Conservation (phyloP, 345 rosid genomes). For the Barbarea vulgaris region DNA sequence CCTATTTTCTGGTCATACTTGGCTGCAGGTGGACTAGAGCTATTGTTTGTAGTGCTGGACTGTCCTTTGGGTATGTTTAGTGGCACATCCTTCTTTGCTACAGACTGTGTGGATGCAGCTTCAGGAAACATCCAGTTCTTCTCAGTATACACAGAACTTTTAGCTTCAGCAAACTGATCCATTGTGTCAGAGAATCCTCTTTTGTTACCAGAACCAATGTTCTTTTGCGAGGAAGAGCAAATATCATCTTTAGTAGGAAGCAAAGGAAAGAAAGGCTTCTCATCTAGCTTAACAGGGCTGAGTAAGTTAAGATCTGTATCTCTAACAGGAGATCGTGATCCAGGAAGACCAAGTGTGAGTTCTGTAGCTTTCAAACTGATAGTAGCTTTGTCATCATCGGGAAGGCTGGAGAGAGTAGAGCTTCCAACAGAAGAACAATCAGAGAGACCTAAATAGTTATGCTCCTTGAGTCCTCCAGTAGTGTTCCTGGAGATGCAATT, state of each 20-base stretch:
- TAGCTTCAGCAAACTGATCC: slow-evolving; percentile 69
- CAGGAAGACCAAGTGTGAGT: slow-evolving; percentile 88
- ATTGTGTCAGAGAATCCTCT: slow-evolving; percentile 82
- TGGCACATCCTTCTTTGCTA: slow-evolving; percentile 49
- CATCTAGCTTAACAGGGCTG: slow-evolving; percentile 51
- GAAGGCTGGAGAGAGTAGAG: slow-evolving; percentile 55
- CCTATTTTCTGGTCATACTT: slow-evolving; percentile 48
- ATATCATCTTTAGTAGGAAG: slow-evolving; percentile 69
- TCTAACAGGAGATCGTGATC: slow-evolving; percentile 74
- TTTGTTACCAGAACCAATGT: slow-evolving; percentile 67
- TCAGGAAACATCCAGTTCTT: slow-evolving; percentile 69
- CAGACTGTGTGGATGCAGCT: slow-evolving; percentile 46
- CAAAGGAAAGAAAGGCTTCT: slow-evolving; percentile 79
- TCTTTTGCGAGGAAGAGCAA: slow-evolving; percentile 52
- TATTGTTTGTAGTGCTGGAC: slow-evolving; percentile 43
- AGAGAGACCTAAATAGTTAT: slow-evolving; percentile 76
- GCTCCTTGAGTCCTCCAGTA: slow-evolving; percentile 51
- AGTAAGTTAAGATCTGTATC: slow-evolving; percentile 52
- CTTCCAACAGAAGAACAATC: slow-evolving; percentile 87
- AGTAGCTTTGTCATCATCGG: slow-evolving; percentile 51
- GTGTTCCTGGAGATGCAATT: slow-evolving; percentile 29
- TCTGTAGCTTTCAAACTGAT: slow-evolving; percentile 85
- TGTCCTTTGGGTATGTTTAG: slow-evolving; percentile 49
- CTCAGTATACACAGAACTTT: slow-evolving; percentile 54
- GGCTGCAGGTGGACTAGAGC: slow-evolving; percentile 66